Conservation (phyloP, 2,329 filamentous ascomycete genomes). For the Cordyceps militaris region DNA sequence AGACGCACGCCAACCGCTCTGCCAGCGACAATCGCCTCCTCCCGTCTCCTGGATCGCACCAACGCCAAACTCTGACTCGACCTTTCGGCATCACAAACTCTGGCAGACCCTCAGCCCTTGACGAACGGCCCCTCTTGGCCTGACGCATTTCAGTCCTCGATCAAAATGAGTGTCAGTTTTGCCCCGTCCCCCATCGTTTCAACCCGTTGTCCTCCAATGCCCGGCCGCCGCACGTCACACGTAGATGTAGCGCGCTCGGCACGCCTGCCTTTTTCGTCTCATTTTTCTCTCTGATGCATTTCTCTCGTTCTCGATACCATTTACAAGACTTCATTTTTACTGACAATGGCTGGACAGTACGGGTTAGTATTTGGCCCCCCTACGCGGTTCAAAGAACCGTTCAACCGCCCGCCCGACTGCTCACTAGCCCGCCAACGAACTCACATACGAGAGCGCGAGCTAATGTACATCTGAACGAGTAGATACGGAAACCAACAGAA, state of each 20-base stretch:
- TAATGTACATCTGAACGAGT: constrained; percentile 8
- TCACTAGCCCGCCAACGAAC: not conserved
- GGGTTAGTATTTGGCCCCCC: constrained; percentile 36
- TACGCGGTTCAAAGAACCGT: not conserved
- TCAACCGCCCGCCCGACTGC: constrained; percentile 1
- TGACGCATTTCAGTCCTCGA: not conserved
- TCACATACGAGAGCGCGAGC: not conserved
- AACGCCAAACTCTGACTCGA: not conserved
- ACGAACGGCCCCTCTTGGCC: constrained; percentile 7
- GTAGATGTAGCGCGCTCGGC: not conserved
- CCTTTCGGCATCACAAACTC: not conserved
- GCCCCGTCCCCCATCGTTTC: constrained; percentile 18
- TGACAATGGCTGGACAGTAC: constrained; percentile 39
- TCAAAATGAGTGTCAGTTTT: constrained; percentile 27
- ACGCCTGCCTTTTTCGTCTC: constrained; percentile 14
- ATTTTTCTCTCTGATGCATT: constrained; percentile 15
- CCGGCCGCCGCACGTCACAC: not conserved
- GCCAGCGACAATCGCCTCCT: not conserved
- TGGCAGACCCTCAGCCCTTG: not conserved
- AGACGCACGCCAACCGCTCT: not conserved
- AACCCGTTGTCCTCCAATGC: constrained; percentile 13
- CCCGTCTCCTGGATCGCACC: not conserved
- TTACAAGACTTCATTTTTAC: constrained; percentile 13
- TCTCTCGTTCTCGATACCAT: not conserved
- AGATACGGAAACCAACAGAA: constrained; percentile 51